Evolutionary conservation across 208 protist genomes (phyloP).

Genomic region (Wallacemonas rigidus): DNA sequence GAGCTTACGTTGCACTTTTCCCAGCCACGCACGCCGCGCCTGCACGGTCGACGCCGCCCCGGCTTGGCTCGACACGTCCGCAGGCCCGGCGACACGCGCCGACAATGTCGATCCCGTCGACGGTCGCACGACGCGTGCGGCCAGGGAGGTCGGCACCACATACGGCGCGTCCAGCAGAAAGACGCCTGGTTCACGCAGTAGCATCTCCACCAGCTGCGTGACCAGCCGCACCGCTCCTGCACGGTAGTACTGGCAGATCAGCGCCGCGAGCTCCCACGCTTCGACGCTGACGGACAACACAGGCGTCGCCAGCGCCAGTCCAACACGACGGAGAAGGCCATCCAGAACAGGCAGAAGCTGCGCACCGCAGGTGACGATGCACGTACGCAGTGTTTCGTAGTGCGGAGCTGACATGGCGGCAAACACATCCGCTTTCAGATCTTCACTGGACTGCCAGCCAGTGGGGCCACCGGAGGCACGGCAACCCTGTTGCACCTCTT

Average conservation of each 20-base stretch:
- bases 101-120: background rate
- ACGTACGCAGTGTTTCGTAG: slow-evolving; percentile 33
- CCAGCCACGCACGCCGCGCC: slow-evolving; percentile 20
- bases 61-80: slow-evolving; percentile 9
- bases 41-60: background rate
- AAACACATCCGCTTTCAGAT: slow-evolving; percentile 40
- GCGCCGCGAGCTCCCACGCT: slow-evolving; percentile 55
- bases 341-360: slow-evolving; percentile 64
- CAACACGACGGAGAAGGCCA: slow-evolving; percentile 46
- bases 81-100: no score
- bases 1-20: slow-evolving; percentile 36
- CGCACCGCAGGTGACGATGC: slow-evolving; percentile 38
- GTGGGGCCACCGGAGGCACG: background rate
- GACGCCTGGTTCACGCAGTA: slow-evolving; percentile 43
- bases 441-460: slow-evolving; percentile 18
- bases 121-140: slow-evolving; percentile 21
- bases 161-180: slow-evolving; percentile 55
- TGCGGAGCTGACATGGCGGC: slow-evolving; percentile 53
- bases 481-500: background rate
- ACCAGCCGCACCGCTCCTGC: slow-evolving; percentile 49
- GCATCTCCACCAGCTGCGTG: slow-evolving; percentile 47
- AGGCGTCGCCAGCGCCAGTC: slow-evolving; percentile 49
- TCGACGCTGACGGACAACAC: slow-evolving; percentile 36
- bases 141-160: slow-evolving; percentile 36
- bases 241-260: slow-evolving; percentile 56